Evolutionary conservation across 2,329 filamentous ascomycete species (phyloP).

Genomic region (Paecilomyces dactylethromorphus): DNA sequence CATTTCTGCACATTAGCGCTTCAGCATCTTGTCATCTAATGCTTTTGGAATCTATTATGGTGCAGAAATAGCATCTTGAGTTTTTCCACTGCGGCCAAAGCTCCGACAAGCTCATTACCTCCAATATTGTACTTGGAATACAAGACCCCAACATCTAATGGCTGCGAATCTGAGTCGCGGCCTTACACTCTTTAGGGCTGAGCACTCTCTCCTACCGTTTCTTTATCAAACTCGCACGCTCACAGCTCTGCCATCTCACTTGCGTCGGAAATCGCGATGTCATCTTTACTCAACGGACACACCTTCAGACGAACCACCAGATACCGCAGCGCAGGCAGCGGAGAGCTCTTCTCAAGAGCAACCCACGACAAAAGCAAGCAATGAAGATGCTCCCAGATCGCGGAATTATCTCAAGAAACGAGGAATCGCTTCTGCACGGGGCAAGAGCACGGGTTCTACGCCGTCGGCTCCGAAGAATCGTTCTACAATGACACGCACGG

Average conservation of each 20-base stretch:
- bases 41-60: background rate
- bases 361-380: background rate
- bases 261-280: constrained; percentile 5
- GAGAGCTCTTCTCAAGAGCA: constrained; percentile 1
- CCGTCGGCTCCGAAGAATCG: background rate
- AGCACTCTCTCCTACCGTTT: constrained; percentile 52
- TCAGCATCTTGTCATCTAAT: background rate
- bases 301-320: background rate
- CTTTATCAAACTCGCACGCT: constrained; percentile 67
- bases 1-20: background rate
- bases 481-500: constrained; percentile 14
- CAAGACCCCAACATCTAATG: constrained; percentile 16
- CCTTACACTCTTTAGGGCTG: constrained; percentile 19
- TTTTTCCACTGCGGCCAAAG: background rate
- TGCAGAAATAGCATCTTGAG: background rate
- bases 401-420: constrained; percentile 17
- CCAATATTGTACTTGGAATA: background rate
- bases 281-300: constrained; percentile 11
- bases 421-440: constrained; percentile 7
- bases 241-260: constrained; percentile 6
- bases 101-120: background rate
- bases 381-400: constrained; percentile 2
- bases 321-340: background rate
- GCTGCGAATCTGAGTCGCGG: constrained; percentile 22
- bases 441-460: background rate